Percentiles rank a stretch among this genome's conserved stretches.
Conservation (phyloP, 1,139 yeast species). For the Nematodospora anomalae region DNA sequence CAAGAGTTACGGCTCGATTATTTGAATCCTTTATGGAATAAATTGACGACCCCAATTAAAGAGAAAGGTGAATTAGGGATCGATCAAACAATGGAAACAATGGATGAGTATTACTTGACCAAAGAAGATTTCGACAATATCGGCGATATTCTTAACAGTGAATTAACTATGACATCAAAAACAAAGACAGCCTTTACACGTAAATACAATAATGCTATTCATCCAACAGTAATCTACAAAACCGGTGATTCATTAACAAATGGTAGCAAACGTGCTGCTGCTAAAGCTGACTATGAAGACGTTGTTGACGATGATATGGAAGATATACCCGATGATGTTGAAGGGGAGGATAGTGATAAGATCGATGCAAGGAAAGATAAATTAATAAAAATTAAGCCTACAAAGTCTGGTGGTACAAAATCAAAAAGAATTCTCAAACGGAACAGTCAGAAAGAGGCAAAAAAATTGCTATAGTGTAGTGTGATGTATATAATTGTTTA, state of each 20-base stretch:
- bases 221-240: constrained; percentile 84
- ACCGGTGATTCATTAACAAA: constrained; percentile 56
- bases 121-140: constrained; percentile 91
- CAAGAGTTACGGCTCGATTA: constrained; percentile 76
- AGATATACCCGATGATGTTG: constrained; percentile 33
- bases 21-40: constrained; percentile 60
- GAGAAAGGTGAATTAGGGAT: constrained; percentile 58
- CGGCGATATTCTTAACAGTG: constrained; percentile 43
- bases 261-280: constrained; percentile 33
- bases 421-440: constrained; percentile 13
- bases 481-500: too few species aligned
- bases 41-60: constrained; percentile 57
- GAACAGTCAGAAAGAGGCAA: constrained; percentile 19
- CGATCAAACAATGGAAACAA: constrained; percentile 56
- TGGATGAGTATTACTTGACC: constrained; percentile 85
- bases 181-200: constrained; percentile 86
- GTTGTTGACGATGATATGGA: constrained; percentile 61
- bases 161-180: constrained; percentile 60
- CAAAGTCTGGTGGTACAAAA: constrained; percentile 13
- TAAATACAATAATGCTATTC: constrained; percentile 69
- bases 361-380: constrained; percentile 45
- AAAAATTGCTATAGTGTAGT: too few species aligned
- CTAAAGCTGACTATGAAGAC: constrained; percentile 56
- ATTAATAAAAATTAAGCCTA: constrained; percentile 41
- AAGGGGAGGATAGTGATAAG: constrained; percentile 26